These are phyloP conservation scores for Colletotrichum falcatum DNA, from an alignment of 2,329 filamentous ascomycete species.

Conservation along the genomic window DNA sequence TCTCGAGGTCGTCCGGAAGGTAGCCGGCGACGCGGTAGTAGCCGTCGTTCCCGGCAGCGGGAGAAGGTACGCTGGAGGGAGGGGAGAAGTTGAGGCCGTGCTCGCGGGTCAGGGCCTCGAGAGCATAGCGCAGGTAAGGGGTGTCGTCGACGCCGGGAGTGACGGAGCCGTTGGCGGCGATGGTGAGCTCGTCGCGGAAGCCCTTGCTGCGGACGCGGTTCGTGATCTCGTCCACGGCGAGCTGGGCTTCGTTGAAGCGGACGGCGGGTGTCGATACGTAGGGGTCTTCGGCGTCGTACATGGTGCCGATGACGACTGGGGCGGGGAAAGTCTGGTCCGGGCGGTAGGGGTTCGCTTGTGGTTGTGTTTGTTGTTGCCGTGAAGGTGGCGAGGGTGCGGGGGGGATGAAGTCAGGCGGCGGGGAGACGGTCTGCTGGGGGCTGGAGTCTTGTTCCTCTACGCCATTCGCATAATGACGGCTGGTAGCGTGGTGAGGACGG, in stretches of 20 bases:
- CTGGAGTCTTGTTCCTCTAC: slow-evolving; percentile 43
- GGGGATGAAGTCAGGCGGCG: slow-evolving; percentile 52
- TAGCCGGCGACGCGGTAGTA: slow-evolving; percentile 47
- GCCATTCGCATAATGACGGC: slow-evolving; percentile 38
- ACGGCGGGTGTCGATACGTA: slow-evolving; percentile 52
- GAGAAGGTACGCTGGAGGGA: slow-evolving; percentile 54
- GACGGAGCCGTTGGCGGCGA: slow-evolving; percentile 61
- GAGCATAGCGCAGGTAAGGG: slow-evolving; percentile 89
- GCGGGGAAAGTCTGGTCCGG: slow-evolving; percentile 32
- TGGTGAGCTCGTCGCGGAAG: slow-evolving; percentile 65
- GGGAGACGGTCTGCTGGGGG: slow-evolving; percentile 47
- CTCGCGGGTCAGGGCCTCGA: slow-evolving; percentile 85
- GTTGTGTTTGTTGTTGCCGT: slow-evolving; percentile 52
- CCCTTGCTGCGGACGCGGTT: slow-evolving; percentile 43
- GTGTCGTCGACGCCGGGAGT: slow-evolving; percentile 87
- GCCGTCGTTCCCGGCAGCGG: slow-evolving; percentile 47
- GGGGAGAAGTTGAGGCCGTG: slow-evolving; percentile 69
- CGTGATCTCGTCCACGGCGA: slow-evolving; percentile 45
- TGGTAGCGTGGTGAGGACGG: slow-evolving; percentile 37
- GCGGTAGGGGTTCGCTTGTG: slow-evolving; percentile 29
- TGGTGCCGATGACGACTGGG: slow-evolving; percentile 31
- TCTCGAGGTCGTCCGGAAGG: slow-evolving; percentile 47
- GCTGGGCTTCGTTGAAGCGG: slow-evolving; percentile 55
- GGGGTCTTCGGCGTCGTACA: slow-evolving; percentile 48
- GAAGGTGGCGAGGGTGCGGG: slow-evolving; percentile 56